Conservation (phyloP, 2,329 filamentous ascomycete species). For the Aureobasidium musti region DNA sequence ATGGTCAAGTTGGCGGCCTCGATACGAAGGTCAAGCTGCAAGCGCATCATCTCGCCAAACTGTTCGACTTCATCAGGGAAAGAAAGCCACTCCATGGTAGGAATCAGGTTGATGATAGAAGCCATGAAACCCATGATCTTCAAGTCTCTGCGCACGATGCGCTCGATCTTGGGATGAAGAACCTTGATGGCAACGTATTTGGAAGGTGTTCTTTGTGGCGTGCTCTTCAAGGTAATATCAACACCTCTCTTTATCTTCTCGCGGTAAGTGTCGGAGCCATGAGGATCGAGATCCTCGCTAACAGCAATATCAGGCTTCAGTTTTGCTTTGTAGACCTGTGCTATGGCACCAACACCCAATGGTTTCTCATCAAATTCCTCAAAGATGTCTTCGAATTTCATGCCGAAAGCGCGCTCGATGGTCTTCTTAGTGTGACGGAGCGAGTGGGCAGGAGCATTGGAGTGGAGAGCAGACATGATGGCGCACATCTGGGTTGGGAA, state of each 20-base stretch:
- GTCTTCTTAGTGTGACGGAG: slow-evolving; percentile 75
- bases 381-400: slow-evolving; percentile 86
- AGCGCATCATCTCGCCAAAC: slow-evolving; percentile 97
- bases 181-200: slow-evolving; percentile 95
- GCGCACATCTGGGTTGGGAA: slow-evolving; percentile 91
- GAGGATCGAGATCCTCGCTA: slow-evolving; percentile 56
- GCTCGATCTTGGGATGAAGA: slow-evolving; percentile 86
- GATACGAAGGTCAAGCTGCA: slow-evolving; percentile 94
- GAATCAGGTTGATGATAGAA: slow-evolving; percentile 76
- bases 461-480: slow-evolving; percentile 93
- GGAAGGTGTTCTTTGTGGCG: slow-evolving; percentile 81
- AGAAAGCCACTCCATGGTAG: slow-evolving; percentile 96
- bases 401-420: slow-evolving; percentile 78
- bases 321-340: slow-evolving; percentile 96
- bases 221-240: slow-evolving; percentile 81
- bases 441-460: slow-evolving; percentile 89
- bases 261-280: slow-evolving; percentile 55
- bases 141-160: slow-evolving; percentile 84
- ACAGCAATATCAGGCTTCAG: slow-evolving; percentile 75
- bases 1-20: slow-evolving; percentile 86
- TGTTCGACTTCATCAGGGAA: slow-evolving; percentile 91
- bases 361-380: slow-evolving; percentile 91
- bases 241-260: slow-evolving; percentile 77
- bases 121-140: slow-evolving; percentile 95
- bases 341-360: slow-evolving; percentile 91